Conservation (phyloP, 2,329 filamentous ascomycete species). For the Lasiodiplodia theobromae region DNA sequence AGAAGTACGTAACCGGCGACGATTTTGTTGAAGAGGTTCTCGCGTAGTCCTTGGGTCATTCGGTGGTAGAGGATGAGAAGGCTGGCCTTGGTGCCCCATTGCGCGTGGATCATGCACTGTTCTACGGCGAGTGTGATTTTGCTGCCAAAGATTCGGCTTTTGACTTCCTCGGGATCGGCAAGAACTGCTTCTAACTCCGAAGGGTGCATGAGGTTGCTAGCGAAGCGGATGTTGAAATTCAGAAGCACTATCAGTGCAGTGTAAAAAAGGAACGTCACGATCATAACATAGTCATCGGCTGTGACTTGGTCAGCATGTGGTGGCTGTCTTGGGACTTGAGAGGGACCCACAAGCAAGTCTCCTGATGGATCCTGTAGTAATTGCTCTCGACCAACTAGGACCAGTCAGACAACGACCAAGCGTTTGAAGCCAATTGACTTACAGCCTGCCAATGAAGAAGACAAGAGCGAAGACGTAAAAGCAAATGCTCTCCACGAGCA, state of each 20-base stretch:
- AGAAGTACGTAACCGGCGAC: constrained; percentile 30
- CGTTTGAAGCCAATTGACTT: background rate
- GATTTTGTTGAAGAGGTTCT: constrained; percentile 30
- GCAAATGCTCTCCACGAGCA: constrained; percentile 30
- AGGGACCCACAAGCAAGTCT: constrained; percentile 8
- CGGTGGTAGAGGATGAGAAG: constrained; percentile 29
- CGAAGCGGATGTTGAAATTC: constrained; percentile 31
- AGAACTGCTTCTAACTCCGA: constrained; percentile 25
- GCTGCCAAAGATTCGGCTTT: constrained; percentile 45
- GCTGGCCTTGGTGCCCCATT: constrained; percentile 20
- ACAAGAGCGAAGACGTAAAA: constrained; percentile 28
- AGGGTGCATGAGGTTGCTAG: constrained; percentile 31
- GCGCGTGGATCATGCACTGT: constrained; percentile 34
- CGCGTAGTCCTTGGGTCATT: constrained; percentile 25
- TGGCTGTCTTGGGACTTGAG: background rate
- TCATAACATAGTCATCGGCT: constrained; percentile 33
- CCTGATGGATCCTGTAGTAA: constrained; percentile 26
- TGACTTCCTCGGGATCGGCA: constrained; percentile 37
- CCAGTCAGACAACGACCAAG: background rate
- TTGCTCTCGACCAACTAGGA: constrained; percentile 29
- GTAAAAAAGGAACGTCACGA: constrained; percentile 30
- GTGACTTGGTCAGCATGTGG: background rate
- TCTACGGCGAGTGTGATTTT: constrained; percentile 46
- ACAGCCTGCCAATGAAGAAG: constrained; percentile 30
- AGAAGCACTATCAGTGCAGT: constrained; percentile 33